Base-by-base conservation (phyloP, 805 yeast genomes). In the Yarrowia sp. region DNA sequence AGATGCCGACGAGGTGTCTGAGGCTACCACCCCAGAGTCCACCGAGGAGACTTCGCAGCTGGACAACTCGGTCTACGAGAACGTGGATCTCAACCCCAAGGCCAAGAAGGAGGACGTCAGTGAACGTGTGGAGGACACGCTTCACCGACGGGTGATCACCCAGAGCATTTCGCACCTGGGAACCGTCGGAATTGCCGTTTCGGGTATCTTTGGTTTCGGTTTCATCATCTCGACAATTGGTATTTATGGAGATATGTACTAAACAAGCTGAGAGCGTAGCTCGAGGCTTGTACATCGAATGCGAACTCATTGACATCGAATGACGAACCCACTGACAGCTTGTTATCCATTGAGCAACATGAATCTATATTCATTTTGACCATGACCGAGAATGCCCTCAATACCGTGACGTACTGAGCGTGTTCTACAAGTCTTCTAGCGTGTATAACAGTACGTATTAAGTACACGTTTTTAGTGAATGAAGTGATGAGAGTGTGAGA, bases 181-280 rank as follows among this genome's bases (percentile, higher is more conserved):
- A 15, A 48, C 67, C n/a, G 56, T 63, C 12, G 67, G 67, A 8
- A 12, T 63, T 5, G 56, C 67, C 7, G 56, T 63, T 2, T 63
- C 73, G 3, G 69, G 67, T 11, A 59, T 71, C 46, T 55, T 49
- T 14, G 70, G 70, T 22, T 41, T 72, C 32, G 75, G 72, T 16
- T 73, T 73, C 42, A 55, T 72, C 46, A 70, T 71, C 32, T 43
- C 71, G 22, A 72, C 75, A 11, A 71, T 73, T 38, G 75, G 75
- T 19, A 72, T 73, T 56, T 73, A 73, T 55, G 75, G 75, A 10
- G 75, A 73, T 53, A 46, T 72, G 70, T 65, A 67, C 45, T 70
- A 59, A 14, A 22, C 41, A n/a, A 22, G 32, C 2, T 8, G 50
- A 46, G 50, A 16, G 15, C 50, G 50, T 11, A 46, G 16, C 32